Base-by-base conservation (phyloP, 139 green algal genomes). In the Pseudopediastrum boryanum region DNA sequence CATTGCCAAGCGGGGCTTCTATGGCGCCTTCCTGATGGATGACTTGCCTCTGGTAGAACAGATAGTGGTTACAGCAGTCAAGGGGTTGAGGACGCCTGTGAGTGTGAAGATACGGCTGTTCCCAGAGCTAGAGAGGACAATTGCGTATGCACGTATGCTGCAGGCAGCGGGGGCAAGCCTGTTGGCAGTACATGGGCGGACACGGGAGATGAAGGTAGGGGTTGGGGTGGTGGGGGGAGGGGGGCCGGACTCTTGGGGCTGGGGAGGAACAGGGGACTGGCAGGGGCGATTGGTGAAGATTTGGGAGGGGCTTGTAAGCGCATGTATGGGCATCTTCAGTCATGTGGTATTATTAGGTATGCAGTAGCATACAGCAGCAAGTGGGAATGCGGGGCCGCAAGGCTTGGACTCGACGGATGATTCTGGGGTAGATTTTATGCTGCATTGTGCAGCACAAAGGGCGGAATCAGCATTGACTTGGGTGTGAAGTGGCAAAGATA, bases 91-190 rank as follows among this genome's bases (percentile, higher is more conserved):
- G 0, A 88, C 91, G 25, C 92, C 92, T 0, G 88, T 98, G 12
- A 95, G 85, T 38, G 89, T 85, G 78, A 97, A 98, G 86, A 98
- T 99, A 72, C 87, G 96, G 25, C 83, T 97, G 10, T 99, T 98
- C 65, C 80, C 87, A 7, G 87, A 95, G 31, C 41, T 97, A 56
- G 84, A 93, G 43, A 72, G 85, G 25, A 99, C 96, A 0, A 48
- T 99, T 38, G 85, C 83, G n/a, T 99, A 99, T 80, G 96, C 96
- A 4, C 82, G 79, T 44, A 96, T 96, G 89, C 86, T 99, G 64
- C 90, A 99, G 85, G 65, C 74, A 0, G 88, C 93, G n/a, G 96
- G 96, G 2, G 92, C 86, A 64, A 88, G 70, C 41, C 65, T 99
- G 66, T 71, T 99, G 42, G 95, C 91, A n/a, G 92, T 99, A 48